These are phyloP conservation scores for Solanum dulcamara DNA, from an alignment of 257 asterid genomes.

Conservation along the genomic window DNA sequence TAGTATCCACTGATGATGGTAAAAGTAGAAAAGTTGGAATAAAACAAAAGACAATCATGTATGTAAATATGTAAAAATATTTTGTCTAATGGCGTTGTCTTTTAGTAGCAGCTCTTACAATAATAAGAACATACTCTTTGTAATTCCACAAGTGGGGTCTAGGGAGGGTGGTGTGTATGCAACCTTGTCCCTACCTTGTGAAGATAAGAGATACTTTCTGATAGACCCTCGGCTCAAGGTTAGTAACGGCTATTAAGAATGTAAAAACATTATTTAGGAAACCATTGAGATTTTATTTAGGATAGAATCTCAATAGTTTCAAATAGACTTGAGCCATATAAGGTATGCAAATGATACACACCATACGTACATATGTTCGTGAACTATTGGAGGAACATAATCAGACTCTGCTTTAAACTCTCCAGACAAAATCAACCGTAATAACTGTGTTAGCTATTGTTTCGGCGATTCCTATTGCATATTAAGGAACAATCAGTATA, in stretches of 20 bases:
- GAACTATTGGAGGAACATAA: neutral
- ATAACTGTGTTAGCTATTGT: neutral
- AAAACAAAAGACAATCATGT: neutral
- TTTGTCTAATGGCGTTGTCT: neutral
- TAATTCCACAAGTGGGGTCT: too few relatives aligned
- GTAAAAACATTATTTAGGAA: neutral
- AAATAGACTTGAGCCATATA: neutral
- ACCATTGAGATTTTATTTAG: too few relatives aligned
- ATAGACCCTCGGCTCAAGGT: too few relatives aligned
- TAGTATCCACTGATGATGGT: neutral
- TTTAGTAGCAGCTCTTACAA: neutral
- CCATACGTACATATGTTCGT: neutral
- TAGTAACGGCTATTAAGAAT: neutral
- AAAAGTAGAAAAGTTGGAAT: neutral
- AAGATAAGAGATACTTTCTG: too few relatives aligned
- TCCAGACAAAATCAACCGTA: neutral
- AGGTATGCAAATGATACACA: neutral
- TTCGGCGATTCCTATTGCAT: neutral
- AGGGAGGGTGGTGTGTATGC: too few relatives aligned
- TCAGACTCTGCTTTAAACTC: neutral
- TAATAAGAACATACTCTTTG: too few relatives aligned
- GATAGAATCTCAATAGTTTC: neutral
- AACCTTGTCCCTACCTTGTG: too few relatives aligned
- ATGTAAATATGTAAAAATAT: neutral
- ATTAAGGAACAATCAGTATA: neutral